Conservation (phyloP, 2,329 filamentous ascomycete genomes). For the Aspergillus eucalypticola region DNA sequence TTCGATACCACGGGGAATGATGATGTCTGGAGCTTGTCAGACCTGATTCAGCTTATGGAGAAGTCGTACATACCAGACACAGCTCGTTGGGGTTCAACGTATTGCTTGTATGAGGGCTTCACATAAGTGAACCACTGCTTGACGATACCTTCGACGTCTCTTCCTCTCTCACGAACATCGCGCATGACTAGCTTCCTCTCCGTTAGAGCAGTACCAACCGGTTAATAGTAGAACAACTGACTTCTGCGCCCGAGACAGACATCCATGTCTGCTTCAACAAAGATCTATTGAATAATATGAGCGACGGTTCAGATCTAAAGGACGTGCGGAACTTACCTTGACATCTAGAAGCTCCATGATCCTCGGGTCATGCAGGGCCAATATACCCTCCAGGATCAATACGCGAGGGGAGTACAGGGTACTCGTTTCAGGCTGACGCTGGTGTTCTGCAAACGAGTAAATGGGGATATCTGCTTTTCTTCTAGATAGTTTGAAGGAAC, state of each 20-base stretch:
- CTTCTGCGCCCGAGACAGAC: slow-evolving; percentile 86
- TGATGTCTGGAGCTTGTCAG: slow-evolving; percentile 65
- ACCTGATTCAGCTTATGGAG: background rate
- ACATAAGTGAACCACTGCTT: slow-evolving; percentile 98
- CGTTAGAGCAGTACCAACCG: slow-evolving; percentile 21
- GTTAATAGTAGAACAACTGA: slow-evolving; percentile 46
- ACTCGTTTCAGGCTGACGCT: slow-evolving; percentile 74
- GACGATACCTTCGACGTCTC: slow-evolving; percentile 92
- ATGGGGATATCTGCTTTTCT: slow-evolving; percentile 77
- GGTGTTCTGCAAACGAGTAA: slow-evolving; percentile 93
- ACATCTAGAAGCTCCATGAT: slow-evolving; percentile 87
- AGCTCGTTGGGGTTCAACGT: slow-evolving; percentile 86
- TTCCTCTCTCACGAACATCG: slow-evolving; percentile 83
- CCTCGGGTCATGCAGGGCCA: slow-evolving; percentile 85
- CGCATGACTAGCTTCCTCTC: slow-evolving; percentile 63
- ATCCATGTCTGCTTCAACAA: slow-evolving; percentile 93
- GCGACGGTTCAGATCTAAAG: slow-evolving; percentile 8
- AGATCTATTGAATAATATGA: slow-evolving; percentile 61
- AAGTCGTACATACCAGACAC: slow-evolving; percentile 63
- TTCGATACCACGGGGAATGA: slow-evolving; percentile 90
- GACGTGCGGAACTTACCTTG: slow-evolving; percentile 58
- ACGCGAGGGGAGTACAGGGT: slow-evolving; percentile 96
- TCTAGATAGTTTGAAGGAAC: slow-evolving; percentile 18
- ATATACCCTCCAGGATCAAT: slow-evolving; percentile 90
- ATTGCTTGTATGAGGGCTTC: slow-evolving; percentile 95